phyloP scores from a whole-genome alignment of 805 yeast genomes.

The Myxozyma nipponensis region DNA sequence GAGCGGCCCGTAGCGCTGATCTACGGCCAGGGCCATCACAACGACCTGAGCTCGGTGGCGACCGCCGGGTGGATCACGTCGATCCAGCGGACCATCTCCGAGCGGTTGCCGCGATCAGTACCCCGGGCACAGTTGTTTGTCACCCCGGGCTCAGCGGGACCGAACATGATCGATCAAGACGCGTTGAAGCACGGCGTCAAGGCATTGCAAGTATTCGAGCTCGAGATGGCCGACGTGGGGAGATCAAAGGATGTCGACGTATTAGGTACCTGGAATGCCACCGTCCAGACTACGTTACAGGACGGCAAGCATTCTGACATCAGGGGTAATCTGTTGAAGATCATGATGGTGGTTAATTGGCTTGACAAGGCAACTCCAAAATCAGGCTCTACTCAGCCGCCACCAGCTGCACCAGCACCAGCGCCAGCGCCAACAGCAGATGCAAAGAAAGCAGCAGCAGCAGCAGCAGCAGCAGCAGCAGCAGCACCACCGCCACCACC shows the following conservation, averaged over 20 bases:
- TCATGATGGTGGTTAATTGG: constrained; percentile 28
- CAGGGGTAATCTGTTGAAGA: constrained; percentile 22
- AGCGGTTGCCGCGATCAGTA: constrained; percentile 9
- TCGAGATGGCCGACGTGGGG: constrained; percentile 13
- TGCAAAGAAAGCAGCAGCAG: neutral
- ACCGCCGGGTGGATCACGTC: constrained; percentile 26
- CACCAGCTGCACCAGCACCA: neutral
- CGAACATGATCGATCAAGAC: constrained; percentile 26
- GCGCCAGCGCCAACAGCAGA: neutral
- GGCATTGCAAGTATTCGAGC: constrained; percentile 21
- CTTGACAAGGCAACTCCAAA: constrained; percentile 15
- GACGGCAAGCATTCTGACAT: constrained; percentile 28
- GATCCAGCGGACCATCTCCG: constrained; percentile 25
- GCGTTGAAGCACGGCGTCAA: constrained; percentile 20
- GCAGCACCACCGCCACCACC: neutral
- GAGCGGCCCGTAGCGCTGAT: constrained; percentile 18
- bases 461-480: neutral
- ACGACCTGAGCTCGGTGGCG: constrained; percentile 19
- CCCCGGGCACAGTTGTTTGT: constrained; percentile 25
- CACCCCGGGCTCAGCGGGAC: constrained; percentile 27
- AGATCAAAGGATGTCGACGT: constrained; percentile 17
- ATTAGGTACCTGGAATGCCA: constrained; percentile 25
- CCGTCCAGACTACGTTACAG: constrained; percentile 19
- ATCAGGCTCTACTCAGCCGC: neutral
- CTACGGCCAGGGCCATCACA: constrained; percentile 27